phyloP scores from a whole-genome alignment of 306 rosid species.

The Comarum palustre region DNA sequence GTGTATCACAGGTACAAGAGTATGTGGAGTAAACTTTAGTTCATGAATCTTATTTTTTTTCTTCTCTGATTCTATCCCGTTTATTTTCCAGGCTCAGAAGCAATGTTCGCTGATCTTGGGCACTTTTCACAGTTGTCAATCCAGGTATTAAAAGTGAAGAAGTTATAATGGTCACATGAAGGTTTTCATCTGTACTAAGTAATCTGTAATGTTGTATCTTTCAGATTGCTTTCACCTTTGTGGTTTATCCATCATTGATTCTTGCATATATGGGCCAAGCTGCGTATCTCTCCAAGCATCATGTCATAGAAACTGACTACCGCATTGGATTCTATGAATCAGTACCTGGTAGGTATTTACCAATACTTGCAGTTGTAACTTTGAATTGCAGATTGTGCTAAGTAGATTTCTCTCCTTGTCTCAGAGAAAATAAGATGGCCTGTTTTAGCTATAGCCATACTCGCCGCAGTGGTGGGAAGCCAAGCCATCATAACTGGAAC shows the following conservation, averaged over 20 bases:
- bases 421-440: conserved; percentile 85
- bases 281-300: conserved; percentile 92
- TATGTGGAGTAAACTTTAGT: conserved; percentile 17
- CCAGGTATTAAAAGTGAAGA: conserved; percentile 29
- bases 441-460: conserved; percentile 86
- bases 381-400: conserved; percentile 4
- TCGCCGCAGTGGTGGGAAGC: conserved; percentile 95
- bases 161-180: not conserved
- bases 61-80: conserved; percentile 28
- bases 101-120: conserved; percentile 95
- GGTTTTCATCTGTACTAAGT: not conserved
- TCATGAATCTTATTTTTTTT: conserved; percentile 9
- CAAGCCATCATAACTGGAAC: conserved; percentile 96
- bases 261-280: conserved; percentile 99
- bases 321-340: conserved; percentile 89
- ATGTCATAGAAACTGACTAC: conserved; percentile 49
- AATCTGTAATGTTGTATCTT: conserved; percentile 1
- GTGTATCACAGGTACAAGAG: conserved; percentile 81
- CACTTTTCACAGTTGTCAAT: conserved; percentile 73
- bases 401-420: conserved; percentile 4
- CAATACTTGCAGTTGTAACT: not conserved
- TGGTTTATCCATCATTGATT: conserved; percentile 86
- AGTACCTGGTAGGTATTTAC: conserved; percentile 69
- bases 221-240: conserved; percentile 93
- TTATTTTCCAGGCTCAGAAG: conserved; percentile 77